Conservation (phyloP, 352 stramenopile species). For the Phytophthora crassamura region DNA sequence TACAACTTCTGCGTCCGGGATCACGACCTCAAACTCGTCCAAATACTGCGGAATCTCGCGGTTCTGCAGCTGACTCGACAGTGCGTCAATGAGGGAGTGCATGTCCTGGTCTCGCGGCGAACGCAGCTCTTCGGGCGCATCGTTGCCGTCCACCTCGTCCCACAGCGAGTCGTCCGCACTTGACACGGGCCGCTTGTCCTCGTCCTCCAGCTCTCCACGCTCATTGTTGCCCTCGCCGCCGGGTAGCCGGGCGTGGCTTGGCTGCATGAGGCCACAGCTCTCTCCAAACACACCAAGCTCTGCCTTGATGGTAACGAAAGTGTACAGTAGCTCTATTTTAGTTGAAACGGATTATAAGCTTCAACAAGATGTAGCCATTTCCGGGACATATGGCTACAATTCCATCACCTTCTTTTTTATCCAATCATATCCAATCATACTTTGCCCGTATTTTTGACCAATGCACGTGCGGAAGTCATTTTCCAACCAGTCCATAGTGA, state of each 20-base stretch:
- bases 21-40: conserved; percentile 71
- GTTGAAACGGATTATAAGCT: too few species aligned
- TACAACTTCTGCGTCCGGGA: conserved; percentile 69
- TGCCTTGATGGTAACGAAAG: too few species aligned
- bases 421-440: too few species aligned
- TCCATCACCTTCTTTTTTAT: too few species aligned
- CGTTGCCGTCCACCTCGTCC: conserved; percentile 35
- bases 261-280: conserved; percentile 21
- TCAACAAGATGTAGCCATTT: too few species aligned
- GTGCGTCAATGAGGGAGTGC: conserved; percentile 60
- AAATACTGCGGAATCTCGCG: conserved; percentile 63
- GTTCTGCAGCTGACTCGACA: conserved; percentile 49
- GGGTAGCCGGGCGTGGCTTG: conserved; percentile 14
- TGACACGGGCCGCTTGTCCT: background rate
- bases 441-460: too few species aligned
- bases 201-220: conserved; percentile 5
- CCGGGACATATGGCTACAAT: too few species aligned
- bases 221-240: conserved; percentile 3
- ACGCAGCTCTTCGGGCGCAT: conserved; percentile 15
- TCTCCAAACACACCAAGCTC: too few species aligned
- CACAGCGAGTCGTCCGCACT: conserved; percentile 43
- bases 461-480: too few species aligned
- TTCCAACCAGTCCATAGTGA: background rate
- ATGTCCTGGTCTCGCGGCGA: conserved; percentile 21
- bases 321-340: too few species aligned